phyloP scores from a whole-genome alignment of 2,329 filamentous ascomycete species.

The Zarea fungicola region DNA sequence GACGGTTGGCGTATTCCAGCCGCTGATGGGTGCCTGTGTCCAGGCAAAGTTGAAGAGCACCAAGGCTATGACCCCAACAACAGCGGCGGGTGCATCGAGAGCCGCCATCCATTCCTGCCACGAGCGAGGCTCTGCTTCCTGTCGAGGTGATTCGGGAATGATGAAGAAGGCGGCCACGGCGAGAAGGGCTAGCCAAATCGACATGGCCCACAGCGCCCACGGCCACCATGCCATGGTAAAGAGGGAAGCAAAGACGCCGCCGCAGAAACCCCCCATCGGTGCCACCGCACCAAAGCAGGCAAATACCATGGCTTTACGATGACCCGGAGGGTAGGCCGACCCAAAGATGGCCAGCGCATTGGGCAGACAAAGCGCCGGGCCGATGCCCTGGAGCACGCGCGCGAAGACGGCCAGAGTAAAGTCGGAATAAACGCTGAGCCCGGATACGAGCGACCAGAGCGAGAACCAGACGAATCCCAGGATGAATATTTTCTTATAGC shows the following conservation, averaged over 20 bases:
- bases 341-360: conserved; percentile 61
- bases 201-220: conserved; percentile 41
- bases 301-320: conserved; percentile 57
- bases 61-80: conserved; percentile 47
- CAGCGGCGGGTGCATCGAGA: conserved; percentile 36
- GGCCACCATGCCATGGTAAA: conserved; percentile 43
- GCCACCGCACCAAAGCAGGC: conserved; percentile 42
- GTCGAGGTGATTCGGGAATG: conserved; percentile 28
- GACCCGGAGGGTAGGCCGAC: conserved; percentile 49
- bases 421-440: conserved; percentile 34
- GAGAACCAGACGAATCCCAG: conserved; percentile 51
- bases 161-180: conserved; percentile 26
- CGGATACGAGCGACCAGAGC: conserved; percentile 46
- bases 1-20: conserved; percentile 54
- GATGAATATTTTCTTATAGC: conserved; percentile 51
- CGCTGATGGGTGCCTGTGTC: conserved; percentile 58
- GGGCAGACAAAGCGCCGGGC: conserved; percentile 57
- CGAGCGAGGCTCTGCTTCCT: conserved; percentile 9
- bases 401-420: conserved; percentile 43
- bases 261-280: conserved; percentile 40
- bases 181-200: conserved; percentile 30
- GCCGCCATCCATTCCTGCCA: conserved; percentile 20
- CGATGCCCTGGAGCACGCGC: conserved; percentile 55
- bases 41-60: conserved; percentile 62
- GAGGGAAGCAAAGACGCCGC: conserved; percentile 35